Evolutionary conservation across 164 flowering plant genomes (phyloP).

Genomic region (Liquidambar formosana): DNA sequence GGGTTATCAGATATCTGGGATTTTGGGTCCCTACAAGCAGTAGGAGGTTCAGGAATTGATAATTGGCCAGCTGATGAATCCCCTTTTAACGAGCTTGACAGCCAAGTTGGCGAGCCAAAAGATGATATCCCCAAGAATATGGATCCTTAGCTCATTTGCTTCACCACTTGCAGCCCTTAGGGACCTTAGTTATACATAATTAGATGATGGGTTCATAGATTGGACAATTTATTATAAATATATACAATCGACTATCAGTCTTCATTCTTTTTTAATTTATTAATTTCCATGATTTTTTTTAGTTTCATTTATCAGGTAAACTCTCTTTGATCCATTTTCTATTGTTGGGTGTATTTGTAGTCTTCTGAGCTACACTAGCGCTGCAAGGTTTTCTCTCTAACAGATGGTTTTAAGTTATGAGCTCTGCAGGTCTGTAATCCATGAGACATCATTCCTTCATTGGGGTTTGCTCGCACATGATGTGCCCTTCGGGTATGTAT

Average conservation of each 20-base stretch:
- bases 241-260: conserved; percentile 11
- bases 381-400: no score
- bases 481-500: no score
- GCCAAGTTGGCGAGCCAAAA: conserved; percentile 20
- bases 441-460: no score
- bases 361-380: background rate
- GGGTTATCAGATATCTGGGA: conserved; percentile 64
- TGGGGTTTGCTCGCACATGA: no score
- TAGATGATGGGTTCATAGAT: conserved; percentile 3
- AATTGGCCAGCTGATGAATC: conserved; percentile 42
- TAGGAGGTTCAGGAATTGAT: conserved; percentile 44
- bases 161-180: conserved; percentile 18
- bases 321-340: background rate
- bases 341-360: background rate
- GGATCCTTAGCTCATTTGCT: conserved; percentile 33
- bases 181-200: conserved; percentile 18
- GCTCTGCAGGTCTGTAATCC: no score
- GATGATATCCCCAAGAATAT: conserved; percentile 18
- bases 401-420: no score
- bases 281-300: background rate
- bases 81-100: conserved; percentile 31
- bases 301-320: background rate
- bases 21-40: conserved; percentile 38
- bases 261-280: conserved; percentile 3
- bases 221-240: conserved; percentile 17